Evolutionary conservation across 139 green algal species (phyloP).

Genomic region (Chlorella ohadii): DNA sequence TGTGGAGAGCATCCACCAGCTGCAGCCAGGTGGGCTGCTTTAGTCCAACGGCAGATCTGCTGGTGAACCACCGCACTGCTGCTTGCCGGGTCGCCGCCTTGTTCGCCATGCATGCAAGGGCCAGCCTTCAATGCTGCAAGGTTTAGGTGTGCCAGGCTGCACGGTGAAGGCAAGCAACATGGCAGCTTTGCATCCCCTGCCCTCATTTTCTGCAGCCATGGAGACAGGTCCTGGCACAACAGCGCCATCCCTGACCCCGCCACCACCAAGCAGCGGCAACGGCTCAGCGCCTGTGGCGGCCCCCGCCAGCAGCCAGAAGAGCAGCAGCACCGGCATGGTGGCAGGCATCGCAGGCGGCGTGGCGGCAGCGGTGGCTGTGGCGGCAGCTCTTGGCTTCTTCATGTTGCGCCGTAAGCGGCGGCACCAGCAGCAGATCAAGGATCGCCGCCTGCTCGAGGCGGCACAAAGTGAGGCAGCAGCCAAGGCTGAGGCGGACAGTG

Average conservation of each 20-base stretch:
- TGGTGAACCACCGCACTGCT: too few relatives aligned
- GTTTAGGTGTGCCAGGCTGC: too few relatives aligned
- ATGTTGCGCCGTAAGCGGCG: constrained; percentile 14
- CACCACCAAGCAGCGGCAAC: background rate
- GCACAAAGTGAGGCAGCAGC: background rate
- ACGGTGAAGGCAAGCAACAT: too few relatives aligned
- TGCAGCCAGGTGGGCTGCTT: too few relatives aligned
- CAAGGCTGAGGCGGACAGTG: background rate
- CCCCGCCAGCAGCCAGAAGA: background rate
- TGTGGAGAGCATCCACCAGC: background rate
- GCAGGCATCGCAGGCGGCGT: constrained; percentile 33
- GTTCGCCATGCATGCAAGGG: too few relatives aligned
- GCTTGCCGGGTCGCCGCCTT: too few relatives aligned
- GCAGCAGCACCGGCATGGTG: constrained; percentile 28
- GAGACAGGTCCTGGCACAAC: too few relatives aligned
- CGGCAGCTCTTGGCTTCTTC: background rate
- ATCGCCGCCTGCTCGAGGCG: background rate
- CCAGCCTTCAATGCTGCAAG: too few relatives aligned
- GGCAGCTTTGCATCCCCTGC: background rate
- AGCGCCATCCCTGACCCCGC: too few relatives aligned
- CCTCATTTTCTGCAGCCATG: background rate
- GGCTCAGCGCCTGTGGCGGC: background rate
- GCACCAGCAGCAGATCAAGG: background rate
- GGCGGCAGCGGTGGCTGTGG: background rate
- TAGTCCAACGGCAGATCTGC: too few relatives aligned